Evolutionary conservation across 352 stramenopile species (phyloP).

Genomic region (Elongisporangium anandrum): DNA sequence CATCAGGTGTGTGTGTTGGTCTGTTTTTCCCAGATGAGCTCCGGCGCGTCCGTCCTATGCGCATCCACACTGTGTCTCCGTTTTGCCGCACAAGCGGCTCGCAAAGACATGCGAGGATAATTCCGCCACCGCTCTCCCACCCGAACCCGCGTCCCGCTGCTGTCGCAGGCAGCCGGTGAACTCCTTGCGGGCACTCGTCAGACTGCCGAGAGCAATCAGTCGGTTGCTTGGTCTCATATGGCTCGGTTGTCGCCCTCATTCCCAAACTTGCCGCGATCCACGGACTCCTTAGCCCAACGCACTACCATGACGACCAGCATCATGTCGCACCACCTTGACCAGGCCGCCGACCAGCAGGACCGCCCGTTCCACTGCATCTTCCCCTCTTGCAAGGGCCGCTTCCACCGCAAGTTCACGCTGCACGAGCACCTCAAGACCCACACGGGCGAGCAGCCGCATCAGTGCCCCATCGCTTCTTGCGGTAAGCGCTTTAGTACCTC

Average conservation of each 20-base stretch:
- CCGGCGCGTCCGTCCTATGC: neutral
- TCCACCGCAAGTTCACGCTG: slow-evolving; percentile 73
- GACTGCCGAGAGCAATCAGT: slow-evolving; percentile 10
- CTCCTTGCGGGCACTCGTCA: slow-evolving; percentile 2
- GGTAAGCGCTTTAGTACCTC: slow-evolving; percentile 64
- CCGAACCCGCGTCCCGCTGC: neutral
- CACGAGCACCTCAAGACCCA: slow-evolving; percentile 80
- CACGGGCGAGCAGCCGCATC: slow-evolving; percentile 71
- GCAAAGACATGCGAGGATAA: neutral
- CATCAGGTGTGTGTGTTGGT: neutral
- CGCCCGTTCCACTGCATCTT: slow-evolving; percentile 36
- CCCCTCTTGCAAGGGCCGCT: slow-evolving; percentile 35
- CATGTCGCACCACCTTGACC: slow-evolving; percentile 5
- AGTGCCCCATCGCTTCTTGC: slow-evolving; percentile 46
- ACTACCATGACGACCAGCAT: neutral
- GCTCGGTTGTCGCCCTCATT: neutral
- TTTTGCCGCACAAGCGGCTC: neutral
- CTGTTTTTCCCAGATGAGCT: neutral
- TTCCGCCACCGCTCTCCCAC: neutral
- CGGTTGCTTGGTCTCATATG: neutral
- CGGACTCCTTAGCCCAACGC: slow-evolving; percentile 13
- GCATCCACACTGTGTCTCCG: neutral
- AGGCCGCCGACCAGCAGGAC: slow-evolving; percentile 18
- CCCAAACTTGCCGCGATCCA: neutral
- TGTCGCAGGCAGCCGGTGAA: neutral